phyloP scores from a whole-genome alignment of 768 basidiomycete species.

The Xerocomellus chrysenteron region DNA sequence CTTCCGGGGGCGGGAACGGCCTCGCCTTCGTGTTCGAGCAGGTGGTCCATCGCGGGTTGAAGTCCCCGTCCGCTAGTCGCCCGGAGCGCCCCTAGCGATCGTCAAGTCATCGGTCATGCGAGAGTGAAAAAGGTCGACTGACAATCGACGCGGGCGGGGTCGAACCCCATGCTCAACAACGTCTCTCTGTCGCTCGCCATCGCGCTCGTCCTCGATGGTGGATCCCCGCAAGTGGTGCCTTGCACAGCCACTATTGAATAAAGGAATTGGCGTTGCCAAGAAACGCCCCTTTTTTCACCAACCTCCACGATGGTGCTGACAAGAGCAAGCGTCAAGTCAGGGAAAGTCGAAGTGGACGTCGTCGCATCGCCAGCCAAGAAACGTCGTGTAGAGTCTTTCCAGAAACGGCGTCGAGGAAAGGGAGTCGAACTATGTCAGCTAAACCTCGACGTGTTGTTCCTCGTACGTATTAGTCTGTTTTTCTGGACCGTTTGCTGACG shows the following conservation, averaged over 20 bases:
- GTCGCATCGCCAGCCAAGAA: background rate
- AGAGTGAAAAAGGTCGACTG: slow-evolving; percentile 30
- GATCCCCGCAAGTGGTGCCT: no score
- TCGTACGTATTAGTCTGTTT: background rate
- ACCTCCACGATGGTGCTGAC: background rate
- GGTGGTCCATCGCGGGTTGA: slow-evolving; percentile 88
- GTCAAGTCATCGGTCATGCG: background rate
- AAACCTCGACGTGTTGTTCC: background rate
- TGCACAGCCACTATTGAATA: background rate
- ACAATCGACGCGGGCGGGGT: slow-evolving; percentile 84
- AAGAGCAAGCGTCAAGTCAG: background rate
- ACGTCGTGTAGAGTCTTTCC: background rate
- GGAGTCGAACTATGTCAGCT: background rate
- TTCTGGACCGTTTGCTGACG: background rate
- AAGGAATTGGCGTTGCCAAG: no score
- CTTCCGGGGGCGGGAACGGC: slow-evolving; percentile 64
- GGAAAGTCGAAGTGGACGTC: background rate
- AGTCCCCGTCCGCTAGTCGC: slow-evolving; percentile 82
- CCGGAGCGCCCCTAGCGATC: slow-evolving; percentile 74
- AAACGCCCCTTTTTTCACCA: background rate
- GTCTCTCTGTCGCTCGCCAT: slow-evolving; percentile 67
- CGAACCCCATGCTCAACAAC: slow-evolving; percentile 85
- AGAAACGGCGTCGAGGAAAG: background rate
- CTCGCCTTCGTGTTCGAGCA: slow-evolving; percentile 77
- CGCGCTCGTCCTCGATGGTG: background rate